Conservation (phyloP, 2,329 filamentous ascomycete species). For the Penicillium sp. region DNA sequence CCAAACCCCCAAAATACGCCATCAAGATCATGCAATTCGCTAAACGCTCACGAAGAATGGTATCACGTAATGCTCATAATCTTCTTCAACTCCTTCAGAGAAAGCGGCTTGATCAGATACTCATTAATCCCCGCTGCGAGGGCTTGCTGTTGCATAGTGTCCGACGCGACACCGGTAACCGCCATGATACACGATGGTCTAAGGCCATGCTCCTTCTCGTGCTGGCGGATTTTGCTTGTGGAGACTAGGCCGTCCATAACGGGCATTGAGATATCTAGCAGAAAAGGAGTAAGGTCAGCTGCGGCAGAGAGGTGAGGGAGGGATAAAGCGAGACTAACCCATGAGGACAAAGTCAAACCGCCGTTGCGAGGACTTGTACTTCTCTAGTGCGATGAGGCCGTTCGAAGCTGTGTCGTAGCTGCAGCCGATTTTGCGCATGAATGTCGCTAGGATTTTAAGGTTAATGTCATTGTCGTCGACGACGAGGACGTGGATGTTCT, state of each 20-base stretch:
- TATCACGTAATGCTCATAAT: slow-evolving; percentile 30
- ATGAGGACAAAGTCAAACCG: slow-evolving; percentile 41
- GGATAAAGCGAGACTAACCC: slow-evolving; percentile 23
- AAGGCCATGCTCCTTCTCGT: slow-evolving; percentile 32
- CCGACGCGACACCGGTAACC: slow-evolving; percentile 36
- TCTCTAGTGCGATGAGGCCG: slow-evolving; percentile 42
- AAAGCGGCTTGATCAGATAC: slow-evolving; percentile 37
- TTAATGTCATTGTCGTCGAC: slow-evolving; percentile 50
- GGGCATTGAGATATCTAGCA: slow-evolving; percentile 48
- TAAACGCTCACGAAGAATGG: background rate
- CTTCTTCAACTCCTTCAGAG: slow-evolving; percentile 34
- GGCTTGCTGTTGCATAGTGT: slow-evolving; percentile 35
- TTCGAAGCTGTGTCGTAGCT: slow-evolving; percentile 42
- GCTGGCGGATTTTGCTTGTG: slow-evolving; percentile 43
- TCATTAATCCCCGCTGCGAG: slow-evolving; percentile 34
- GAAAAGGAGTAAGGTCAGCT: slow-evolving; percentile 1
- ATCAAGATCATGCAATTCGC: background rate
- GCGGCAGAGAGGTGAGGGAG: background rate
- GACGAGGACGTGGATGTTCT: slow-evolving; percentile 34
- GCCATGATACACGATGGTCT: slow-evolving; percentile 33
- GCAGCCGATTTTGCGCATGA: slow-evolving; percentile 41
- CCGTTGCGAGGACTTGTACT: slow-evolving; percentile 31
- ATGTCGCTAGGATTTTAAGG: slow-evolving; percentile 42
- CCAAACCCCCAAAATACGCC: background rate
- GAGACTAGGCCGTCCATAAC: slow-evolving; percentile 48